Percentiles rank a stretch among this genome's conserved stretches.
Conservation (phyloP, 192 early-diverging fungal species). For the Umbelopsis isabellina region DNA sequence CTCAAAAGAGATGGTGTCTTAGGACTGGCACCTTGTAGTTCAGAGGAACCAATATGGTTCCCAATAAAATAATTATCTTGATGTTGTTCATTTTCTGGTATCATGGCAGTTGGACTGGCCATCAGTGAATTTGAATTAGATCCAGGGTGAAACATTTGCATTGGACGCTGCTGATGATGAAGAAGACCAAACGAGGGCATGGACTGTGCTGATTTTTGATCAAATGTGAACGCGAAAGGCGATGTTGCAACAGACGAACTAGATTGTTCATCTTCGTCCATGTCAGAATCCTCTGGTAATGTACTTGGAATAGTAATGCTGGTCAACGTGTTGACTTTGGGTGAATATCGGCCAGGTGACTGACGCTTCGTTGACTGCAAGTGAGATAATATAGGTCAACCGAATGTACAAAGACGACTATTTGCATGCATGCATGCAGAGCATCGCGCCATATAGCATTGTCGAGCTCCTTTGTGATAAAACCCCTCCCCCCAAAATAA, state of each 20-base stretch:
- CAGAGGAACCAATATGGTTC: conserved; percentile 4
- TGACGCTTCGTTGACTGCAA: conserved; percentile 13
- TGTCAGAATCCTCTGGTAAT: conserved; percentile 26
- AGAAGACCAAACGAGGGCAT: not conserved
- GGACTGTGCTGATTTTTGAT: conserved; percentile 3
- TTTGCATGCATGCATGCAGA: no score
- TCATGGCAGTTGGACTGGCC: not conserved
- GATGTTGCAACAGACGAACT: conserved; percentile 11
- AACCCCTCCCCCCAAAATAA: not conserved
- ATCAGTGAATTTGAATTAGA: not conserved
- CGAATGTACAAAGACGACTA: no score
- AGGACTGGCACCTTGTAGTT: not conserved
- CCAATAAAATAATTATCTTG: conserved; percentile 12
- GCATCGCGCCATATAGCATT: no score
- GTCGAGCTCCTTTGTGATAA: no score
- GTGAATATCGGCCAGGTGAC: conserved; percentile 11
- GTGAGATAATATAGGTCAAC: not conserved
- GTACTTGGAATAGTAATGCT: conserved; percentile 29
- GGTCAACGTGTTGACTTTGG: conserved; percentile 10
- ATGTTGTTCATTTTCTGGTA: conserved; percentile 6
- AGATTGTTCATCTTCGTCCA: conserved; percentile 22
- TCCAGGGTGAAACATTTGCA: conserved; percentile 11
- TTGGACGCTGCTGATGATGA: conserved; percentile 10
- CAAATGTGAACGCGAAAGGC: conserved; percentile 16
- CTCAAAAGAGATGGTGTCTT: conserved; percentile 5